Evolutionary conservation across 495 filamentous ascomycete species (phyloP), one percentile per base, ranked within the genome.

Genomic region (Bryoglossum gracile): DNA sequence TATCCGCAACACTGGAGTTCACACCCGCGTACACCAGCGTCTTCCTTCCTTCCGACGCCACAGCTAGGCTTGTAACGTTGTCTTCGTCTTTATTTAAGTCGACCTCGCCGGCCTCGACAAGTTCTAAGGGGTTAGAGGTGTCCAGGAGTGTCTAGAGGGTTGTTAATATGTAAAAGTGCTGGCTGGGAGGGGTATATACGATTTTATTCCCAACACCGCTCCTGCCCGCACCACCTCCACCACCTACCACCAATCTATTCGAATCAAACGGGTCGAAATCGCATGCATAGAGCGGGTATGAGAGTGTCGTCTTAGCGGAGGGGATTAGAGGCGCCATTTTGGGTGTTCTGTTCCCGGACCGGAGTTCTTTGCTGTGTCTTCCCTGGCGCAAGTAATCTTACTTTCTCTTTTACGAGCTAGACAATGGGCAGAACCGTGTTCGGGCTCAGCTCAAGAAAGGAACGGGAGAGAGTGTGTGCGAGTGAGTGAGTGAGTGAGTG

Each of bases 201-300:
- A 97, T 89, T 67, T 90, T 91, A 66, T 96, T 98, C 23, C 81
- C 79, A 26, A 96, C 87, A 38, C 90, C 92, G 59, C 76, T 92
- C 48, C 82, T 80, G 32, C 84, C 80, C 59, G 89, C 82, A 16
- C 91, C 91, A 51, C 91, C 91, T 40, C 92, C 92, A 22, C 92
- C 91, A 28, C 82, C 91, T n/a, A 95, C 87, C 8, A 95, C 68
- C 23, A 96, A 70, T 39, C 77, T 77, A 51, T 76, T 73, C 48
- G 78, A 76, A 69, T 92, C 79, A 57, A 83, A 73, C 42, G 87
- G 84, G 60, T 92, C 86, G 65, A 96, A 96, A 61, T 89, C 91
- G 54, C 84, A 85, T 16, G 86, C 77, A 65, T 87, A 95, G 33
- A 95, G 73, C n/a, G 92, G 91, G 61, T 91, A 96, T 18, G 80